Base-by-base conservation (phyloP, 345 rosid species). In the Ceriops zippeliana region DNA sequence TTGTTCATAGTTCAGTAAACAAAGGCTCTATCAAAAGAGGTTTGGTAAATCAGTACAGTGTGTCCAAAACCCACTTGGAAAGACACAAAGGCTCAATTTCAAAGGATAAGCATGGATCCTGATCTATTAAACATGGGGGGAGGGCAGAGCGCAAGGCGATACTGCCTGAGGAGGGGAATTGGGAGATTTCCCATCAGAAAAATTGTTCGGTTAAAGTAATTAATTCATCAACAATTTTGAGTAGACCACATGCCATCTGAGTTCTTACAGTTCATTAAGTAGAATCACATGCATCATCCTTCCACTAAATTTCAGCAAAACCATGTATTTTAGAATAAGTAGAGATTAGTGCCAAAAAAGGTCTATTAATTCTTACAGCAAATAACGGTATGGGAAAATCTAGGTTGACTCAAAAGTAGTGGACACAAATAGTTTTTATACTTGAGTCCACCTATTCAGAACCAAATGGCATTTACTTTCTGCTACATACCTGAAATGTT, bases 401-500 rank as follows among this genome's bases (percentile, higher is more conserved):
- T 31, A 31, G 34, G 34, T 31, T 1, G 34, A 31, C 34, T 31
- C 6, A 31, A 31, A 31, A 31, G 34, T 5, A 34, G 37, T 34
- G 37, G 37, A 34, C 8, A 34, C 1, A 7, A 34, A 34, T 7
- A 7, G 10, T 34, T 34, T 7, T 34, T 34, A 34, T 34, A 7
- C 37, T 34, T 34, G 10, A 34, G 37, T 34, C 37, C 37, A 34
- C 37, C 37, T 34, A 7, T 34, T 7, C 37, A 2, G 37, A 34
- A 0, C 37, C 9, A 17, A 37, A 73, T 22, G 35, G 27, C 34
- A 56, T 24, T 59, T 57, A 30, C 20, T 16, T 20, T 35, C 20
- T 24, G n/a, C 19, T 3, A 28, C 67, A 49, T 79, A 91, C 99
- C 96, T 88, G 97, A 80, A 95, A 91, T 61, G 97, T 88, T 53